Base-by-base conservation (phyloP, 2,329 filamentous ascomycete species). In the Calonectria multiphialidica region DNA sequence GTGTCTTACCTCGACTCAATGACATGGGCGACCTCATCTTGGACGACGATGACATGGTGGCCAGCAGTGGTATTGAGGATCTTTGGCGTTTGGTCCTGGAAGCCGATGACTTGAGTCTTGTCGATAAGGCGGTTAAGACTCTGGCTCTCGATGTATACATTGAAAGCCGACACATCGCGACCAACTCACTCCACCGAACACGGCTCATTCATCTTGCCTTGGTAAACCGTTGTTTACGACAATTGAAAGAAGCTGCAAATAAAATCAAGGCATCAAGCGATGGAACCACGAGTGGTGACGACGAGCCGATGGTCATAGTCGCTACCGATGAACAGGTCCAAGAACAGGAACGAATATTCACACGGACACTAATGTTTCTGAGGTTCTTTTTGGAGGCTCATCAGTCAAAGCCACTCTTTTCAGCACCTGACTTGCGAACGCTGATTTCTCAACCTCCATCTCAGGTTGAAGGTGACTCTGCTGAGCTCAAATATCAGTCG, bases 31-130 rank as follows among this genome's bases (percentile, higher is more conserved):
- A 85, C 25, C 85, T 88, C 61, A 79, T 87, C 23, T 82, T 91
- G 25, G 87, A 90, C 68, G 88, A 90, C 55, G 85, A 87, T 9
- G 84, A 87, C n/a, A 83, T 87, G 13, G 80, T 90, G 33, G 85
- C 88, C 75, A 88, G 86, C 72, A 89, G 83, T 75, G 90, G 85
- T 30, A 86, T 90, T 50, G 93, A 97, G 76, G 89, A 95, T 70
- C 86, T 98, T n/a, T 98, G 96, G 96, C 90, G 91, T 28, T 90
- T 98, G 77, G 91, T 96, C 40, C 85, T 98, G 66, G 92, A 90
- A 18, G 91, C 94, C 2, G 90, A 91, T 6, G 86, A 90, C 44
- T 86, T 89, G 44, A 89, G 88, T 0, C 91, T 97, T 59, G 94
- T 94, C 75, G 88, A 89, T 23, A 84, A 88, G 65, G 93, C 94